phyloP scores from a whole-genome alignment of 768 basidiomycete species.

The Lyophyllum semitale region DNA sequence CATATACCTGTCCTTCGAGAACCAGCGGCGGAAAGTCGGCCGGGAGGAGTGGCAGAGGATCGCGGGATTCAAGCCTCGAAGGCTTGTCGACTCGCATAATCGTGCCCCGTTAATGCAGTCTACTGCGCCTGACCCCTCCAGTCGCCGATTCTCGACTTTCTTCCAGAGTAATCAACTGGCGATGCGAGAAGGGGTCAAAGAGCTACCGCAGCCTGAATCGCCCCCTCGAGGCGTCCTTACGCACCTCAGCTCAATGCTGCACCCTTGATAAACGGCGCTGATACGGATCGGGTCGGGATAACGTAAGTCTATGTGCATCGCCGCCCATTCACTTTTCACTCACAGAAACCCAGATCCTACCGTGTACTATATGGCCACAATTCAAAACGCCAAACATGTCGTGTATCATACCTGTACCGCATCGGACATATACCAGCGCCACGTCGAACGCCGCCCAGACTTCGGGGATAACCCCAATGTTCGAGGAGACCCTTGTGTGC shows the following conservation, averaged over 20 bases:
- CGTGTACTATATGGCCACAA: not conserved
- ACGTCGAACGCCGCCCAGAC: too few relatives aligned
- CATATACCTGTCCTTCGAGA: constrained; percentile 46
- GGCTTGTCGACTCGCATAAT: constrained; percentile 7
- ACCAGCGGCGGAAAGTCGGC: constrained; percentile 33
- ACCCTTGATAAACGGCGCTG: not conserved
- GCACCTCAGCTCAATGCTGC: not conserved
- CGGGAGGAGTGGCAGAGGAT: constrained; percentile 49
- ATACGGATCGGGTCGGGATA: not conserved
- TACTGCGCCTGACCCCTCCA: not conserved
- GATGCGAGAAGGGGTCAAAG: not conserved
- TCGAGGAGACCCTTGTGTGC: too few relatives aligned
- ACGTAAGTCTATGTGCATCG: not conserved
- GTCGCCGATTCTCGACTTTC: not conserved
- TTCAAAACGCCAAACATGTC: not conserved
- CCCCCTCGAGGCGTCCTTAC: not conserved
- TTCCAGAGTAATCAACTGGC: constrained; percentile 13
- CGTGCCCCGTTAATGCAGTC: not conserved
- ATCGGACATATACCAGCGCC: not conserved
- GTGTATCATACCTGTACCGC: not conserved
- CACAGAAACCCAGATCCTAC: not conserved
- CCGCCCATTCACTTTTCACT: not conserved
- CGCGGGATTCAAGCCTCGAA: constrained; percentile 47
- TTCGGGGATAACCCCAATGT: too few relatives aligned
- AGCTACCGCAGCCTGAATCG: not conserved